Evolutionary conservation across 352 stramenopile genomes (phyloP), one percentile per base, ranked within the genome.

Genomic region (Aphanomyces invadans): DNA sequence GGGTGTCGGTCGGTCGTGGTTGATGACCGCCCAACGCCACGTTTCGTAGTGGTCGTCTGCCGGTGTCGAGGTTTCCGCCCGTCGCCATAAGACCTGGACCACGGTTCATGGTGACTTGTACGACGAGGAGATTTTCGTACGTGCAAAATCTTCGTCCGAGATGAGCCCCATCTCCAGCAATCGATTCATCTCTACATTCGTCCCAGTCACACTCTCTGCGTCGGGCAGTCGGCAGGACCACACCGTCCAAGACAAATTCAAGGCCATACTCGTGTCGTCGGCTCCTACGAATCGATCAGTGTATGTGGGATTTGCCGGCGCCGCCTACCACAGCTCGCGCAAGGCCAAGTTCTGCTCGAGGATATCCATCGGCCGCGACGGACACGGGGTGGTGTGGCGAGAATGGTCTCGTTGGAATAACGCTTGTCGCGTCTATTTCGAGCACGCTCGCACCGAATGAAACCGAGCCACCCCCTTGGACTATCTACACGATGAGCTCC

Each of bases 331-430:
- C 19, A 57, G 23, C 49, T 57, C 49, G 15, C 25, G 49, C 15
- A 57, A n/a, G 11, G 49, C 49, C 11, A 57, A 11, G 49, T 57
- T 57, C 36, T 57, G 49, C 49, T 57, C 49, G 25, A 57, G 32
- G 17, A 57, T n/a, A 33, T 57, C 29, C 49, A 57, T 57, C 21
- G 17, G 29, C 23, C 4, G 25, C 5, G 5, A 32, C 1, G 15
- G 4, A 21, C 19, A 54, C 46, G 46, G 12, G 46, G 10, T 21
- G 0, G 46, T 21, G 46, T n/a, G n/a, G n/a, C n/a, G n/a, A n/a
- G n/a, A n/a, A n/a, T n/a, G n/a, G n/a, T n/a, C n/a, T n/a, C n/a
- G n/a, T n/a, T n/a, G n/a, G n/a, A n/a, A n/a, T 48, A n/a, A 48
- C n/a, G 39, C 39, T 15, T 48, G 39, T 48, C 39, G 21, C 17